Evolutionary conservation across 495 filamentous ascomycete species (phyloP).

Genomic region (Lasiosphaeria ovina): DNA sequence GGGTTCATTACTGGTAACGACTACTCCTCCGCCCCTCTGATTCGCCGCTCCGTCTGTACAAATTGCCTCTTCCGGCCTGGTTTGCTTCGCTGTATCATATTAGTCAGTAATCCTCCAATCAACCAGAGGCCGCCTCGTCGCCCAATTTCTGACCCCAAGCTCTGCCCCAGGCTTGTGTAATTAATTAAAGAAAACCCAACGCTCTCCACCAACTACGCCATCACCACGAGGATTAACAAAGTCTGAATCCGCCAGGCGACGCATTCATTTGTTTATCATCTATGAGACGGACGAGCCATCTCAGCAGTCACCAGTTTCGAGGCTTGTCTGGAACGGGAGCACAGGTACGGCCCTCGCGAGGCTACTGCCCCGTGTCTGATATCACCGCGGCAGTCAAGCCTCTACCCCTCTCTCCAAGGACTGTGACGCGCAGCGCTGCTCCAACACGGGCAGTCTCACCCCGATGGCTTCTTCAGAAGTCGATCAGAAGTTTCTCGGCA

Average conservation of each 20-base stretch:
- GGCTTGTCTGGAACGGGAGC: no score
- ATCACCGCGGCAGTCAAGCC: no score
- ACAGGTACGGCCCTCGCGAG: no score
- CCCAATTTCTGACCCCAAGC: conserved; percentile 31
- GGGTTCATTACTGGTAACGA: conserved; percentile 20
- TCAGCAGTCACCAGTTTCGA: no score
- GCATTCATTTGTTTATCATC: no score
- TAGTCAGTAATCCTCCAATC: conserved; percentile 49
- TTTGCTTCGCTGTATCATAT: conserved; percentile 47
- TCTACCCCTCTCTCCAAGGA: no score
- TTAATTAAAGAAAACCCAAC: conserved; percentile 18
- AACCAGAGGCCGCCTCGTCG: conserved; percentile 15
- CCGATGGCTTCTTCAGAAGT: conserved; percentile 92
- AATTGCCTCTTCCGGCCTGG: conserved; percentile 26
- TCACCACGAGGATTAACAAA: neutral
- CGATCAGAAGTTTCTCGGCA: conserved; percentile 92
- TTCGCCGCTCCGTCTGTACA: conserved; percentile 32
- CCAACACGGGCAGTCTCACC: neutral
- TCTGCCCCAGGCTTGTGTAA: conserved; percentile 35
- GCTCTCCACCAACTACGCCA: neutral
- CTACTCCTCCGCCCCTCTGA: conserved; percentile 19
- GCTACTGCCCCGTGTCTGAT: no score
- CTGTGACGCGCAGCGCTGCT: no score
- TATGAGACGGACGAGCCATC: no score
- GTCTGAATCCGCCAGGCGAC: neutral